phyloP scores from a whole-genome alignment of 352 stramenopile species.

The Phytophthora fragariaefolia region DNA sequence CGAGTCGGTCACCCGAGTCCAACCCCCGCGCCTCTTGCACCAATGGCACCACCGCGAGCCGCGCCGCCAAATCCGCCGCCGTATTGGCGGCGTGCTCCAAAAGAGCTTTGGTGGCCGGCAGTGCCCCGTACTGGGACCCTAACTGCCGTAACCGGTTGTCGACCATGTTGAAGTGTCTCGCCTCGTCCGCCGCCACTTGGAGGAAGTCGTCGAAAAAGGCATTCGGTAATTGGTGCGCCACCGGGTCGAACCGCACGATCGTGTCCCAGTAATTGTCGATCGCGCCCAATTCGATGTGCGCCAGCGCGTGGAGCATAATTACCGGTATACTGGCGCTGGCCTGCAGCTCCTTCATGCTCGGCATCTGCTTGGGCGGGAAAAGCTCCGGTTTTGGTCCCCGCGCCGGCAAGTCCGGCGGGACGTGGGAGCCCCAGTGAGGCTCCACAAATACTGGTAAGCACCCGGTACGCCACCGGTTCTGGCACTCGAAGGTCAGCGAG shows the following conservation, averaged over 20 bases:
- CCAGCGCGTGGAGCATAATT: constrained; percentile 83
- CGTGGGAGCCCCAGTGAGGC: constrained; percentile 37
- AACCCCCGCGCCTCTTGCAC: constrained; percentile 83
- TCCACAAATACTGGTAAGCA: constrained; percentile 45
- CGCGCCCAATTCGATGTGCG: constrained; percentile 85
- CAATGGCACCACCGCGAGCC: constrained; percentile 80
- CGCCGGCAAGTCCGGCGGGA: constrained; percentile 57
- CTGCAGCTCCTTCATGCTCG: constrained; percentile 68
- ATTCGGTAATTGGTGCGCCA: constrained; percentile 46
- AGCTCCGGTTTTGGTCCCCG: constrained; percentile 53
- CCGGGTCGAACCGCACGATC: constrained; percentile 79
- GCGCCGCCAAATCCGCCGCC: constrained; percentile 61
- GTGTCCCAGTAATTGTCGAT: constrained; percentile 92
- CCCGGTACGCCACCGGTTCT: constrained; percentile 47
- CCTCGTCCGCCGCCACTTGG: constrained; percentile 73
- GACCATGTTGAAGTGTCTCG: constrained; percentile 83
- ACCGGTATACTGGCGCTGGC: constrained; percentile 61
- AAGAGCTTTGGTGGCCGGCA: constrained; percentile 72
- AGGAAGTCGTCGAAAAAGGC: constrained; percentile 84
- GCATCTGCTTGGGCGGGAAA: constrained; percentile 76
- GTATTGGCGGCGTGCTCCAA: constrained; percentile 83
- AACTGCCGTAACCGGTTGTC: constrained; percentile 68
- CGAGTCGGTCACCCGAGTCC: constrained; percentile 76
- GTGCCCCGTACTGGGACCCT: constrained; percentile 65
- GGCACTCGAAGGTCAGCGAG: constrained; percentile 64